Percentiles rank a stretch among this genome's conserved stretches.
These are phyloP conservation scores for Acanthamoeba triangularis DNA, from an alignment of 208 protist species.

Conservation along the genomic window DNA sequence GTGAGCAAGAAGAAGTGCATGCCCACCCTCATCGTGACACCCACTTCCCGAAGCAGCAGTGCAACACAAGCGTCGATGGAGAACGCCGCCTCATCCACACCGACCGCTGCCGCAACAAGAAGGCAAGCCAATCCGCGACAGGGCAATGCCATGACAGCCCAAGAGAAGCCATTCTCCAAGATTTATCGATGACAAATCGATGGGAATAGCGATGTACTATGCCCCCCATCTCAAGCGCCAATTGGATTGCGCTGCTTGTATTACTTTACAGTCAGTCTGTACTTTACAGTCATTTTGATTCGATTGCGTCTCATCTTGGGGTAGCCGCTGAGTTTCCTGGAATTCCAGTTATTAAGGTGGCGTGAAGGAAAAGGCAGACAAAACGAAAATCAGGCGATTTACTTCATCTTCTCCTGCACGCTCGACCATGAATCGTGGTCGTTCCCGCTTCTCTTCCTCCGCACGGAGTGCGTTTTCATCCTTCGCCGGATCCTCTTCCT, in stretches of 20 bases:
- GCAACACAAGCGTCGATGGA: background rate
- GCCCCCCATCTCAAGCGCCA: background rate
- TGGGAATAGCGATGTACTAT: no score
- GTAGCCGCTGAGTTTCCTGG: no score
- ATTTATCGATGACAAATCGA: conserved; percentile 41
- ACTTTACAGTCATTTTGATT: no score
- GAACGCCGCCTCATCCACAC: background rate
- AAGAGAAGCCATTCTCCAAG: background rate
- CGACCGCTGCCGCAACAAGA: no score
- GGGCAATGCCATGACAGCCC: background rate
- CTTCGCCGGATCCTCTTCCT: background rate
- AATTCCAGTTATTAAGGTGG: no score
- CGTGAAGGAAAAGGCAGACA: no score
- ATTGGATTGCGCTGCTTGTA: conserved; percentile 1
- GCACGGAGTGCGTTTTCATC: background rate
- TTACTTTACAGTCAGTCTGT: no score
- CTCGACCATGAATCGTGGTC: background rate
- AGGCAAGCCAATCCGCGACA: no score
- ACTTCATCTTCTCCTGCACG: background rate
- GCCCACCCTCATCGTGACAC: background rate
- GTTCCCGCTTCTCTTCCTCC: conserved; percentile 22
- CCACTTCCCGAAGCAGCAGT: background rate
- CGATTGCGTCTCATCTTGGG: no score
- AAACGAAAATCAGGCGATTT: background rate
- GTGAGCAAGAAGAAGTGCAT: conserved; percentile 3